Evolutionary conservation across 2,329 filamentous ascomycete species (phyloP), one percentile per base, ranked within the genome.

Genomic region (Daldinia eschscholtzii): DNA sequence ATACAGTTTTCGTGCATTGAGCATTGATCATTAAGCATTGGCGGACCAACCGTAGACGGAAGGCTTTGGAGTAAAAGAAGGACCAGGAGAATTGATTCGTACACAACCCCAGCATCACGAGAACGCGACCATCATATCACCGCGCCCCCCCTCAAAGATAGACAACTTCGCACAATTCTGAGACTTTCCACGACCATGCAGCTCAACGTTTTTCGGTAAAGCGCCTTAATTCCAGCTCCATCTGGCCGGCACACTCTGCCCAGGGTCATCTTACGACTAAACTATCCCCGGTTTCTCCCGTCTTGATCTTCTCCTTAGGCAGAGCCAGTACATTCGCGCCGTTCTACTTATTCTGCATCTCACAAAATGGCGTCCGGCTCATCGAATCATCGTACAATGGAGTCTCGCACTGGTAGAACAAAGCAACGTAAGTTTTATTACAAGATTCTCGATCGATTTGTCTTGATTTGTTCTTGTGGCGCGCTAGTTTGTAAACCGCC

Each of bases 351-450:
- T 46, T 70, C 72, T 57, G 64, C 68, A 48, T 61, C 57, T 56
- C 65, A 66, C 52, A 76, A 71, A 61, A 78, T 79, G 78, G 78
- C 74, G 46, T 76, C 75, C 66, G 59, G 67, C 64, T 76, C 75
- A 20, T 74, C 77, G 42, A 80, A 74, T 69, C 82, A 77, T 76
- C 87, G 87, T 75, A 83, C 87, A 59, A 91, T 91, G 89, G 86
- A 94, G 84, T 93, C 92, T 70, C 88, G 92, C 77, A 90, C 88
- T 61, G 92, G 92, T 76, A 87, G 93, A 79, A 90, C 85, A 78
- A 94, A 94, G 79, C 93, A 96, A 82, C 89, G 92, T 94, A 86
- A 89, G 91, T 92, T 58, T 52, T 61, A 33, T 65, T 58, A 62
- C 68, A 61, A 59, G 57, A 68, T 61, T 57, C 63, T 67, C 58